phyloP scores from a whole-genome alignment of 2,329 filamentous ascomycete species.

The Diplocarpon rosae region DNA sequence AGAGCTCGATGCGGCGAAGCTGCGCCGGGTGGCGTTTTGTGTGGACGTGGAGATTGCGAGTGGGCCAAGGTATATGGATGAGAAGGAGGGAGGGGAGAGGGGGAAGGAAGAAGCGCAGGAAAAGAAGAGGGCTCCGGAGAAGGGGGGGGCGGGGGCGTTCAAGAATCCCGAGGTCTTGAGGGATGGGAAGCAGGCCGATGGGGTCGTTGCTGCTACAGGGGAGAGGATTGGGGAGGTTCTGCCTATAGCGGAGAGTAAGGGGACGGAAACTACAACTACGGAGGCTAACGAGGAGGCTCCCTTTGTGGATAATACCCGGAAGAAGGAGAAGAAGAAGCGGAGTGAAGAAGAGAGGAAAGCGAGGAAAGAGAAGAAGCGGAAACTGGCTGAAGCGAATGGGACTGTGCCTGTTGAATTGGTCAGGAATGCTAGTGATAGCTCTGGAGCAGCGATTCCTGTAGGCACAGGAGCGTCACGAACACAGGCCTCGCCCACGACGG shows the following conservation, averaged over 20 bases:
- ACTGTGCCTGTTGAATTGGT: conserved; percentile 74
- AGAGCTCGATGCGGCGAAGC: conserved; percentile 69
- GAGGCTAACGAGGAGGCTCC: conserved; percentile 11
- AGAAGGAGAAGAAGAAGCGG: conserved; percentile 93
- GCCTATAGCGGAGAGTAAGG: conserved; percentile 31
- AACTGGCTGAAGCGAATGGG: conserved; percentile 79
- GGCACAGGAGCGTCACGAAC: conserved; percentile 33
- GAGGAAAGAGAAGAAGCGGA: conserved; percentile 78
- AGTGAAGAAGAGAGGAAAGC: conserved; percentile 90
- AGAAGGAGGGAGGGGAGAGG: conserved; percentile 34
- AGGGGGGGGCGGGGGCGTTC: conserved; percentile 61
- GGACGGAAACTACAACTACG: conserved; percentile 21
- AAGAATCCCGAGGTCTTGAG: conserved; percentile 54
- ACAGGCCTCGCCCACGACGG: conserved; percentile 69
- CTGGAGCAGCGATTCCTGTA: conserved; percentile 22
- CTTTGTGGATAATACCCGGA: conserved; percentile 41
- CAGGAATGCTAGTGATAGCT: conserved; percentile 53
- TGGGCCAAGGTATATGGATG: conserved; percentile 65
- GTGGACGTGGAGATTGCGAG: conserved; percentile 96
- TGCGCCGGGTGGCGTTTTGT: conserved; percentile 85
- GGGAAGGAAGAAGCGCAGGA: conserved; percentile 34
- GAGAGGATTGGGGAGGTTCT: conserved; percentile 26
- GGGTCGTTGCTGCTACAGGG: conserved; percentile 33
- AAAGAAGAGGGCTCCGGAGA: conserved; percentile 55
- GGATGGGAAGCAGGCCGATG: conserved; percentile 43